Conservation (phyloP, 169 alveolate species). For the Plasmodium vivax region DNA sequence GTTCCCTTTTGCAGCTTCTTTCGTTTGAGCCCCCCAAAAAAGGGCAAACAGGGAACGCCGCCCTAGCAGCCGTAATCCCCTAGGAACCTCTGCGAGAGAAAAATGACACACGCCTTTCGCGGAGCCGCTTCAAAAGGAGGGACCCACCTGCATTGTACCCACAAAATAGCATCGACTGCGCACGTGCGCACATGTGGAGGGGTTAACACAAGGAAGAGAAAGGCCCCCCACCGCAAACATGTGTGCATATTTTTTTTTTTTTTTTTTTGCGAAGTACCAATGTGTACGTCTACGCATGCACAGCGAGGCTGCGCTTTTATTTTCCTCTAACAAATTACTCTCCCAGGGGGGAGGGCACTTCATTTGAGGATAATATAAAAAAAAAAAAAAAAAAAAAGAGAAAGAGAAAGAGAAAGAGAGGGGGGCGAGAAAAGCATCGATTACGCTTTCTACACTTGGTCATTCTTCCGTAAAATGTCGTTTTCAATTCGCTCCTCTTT, state of each 20-base stretch:
- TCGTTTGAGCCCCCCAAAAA: not conserved
- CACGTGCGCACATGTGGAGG: not conserved
- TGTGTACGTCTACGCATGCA: not conserved
- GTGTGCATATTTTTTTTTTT: not conserved
- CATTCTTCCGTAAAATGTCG: not conserved
- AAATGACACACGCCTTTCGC: not conserved
- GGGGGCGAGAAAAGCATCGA: not conserved
- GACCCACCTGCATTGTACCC: not conserved
- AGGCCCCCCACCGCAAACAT: too few species aligned
- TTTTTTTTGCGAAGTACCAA: not conserved
- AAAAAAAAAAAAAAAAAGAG: not conserved
- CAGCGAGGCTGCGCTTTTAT: not conserved
- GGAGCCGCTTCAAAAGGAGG: not conserved
- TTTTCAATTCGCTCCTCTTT: not conserved
- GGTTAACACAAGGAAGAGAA: not conserved
- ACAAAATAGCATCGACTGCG: not conserved
- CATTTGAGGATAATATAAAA: not conserved
- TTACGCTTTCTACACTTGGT: not conserved
- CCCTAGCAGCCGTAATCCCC: not conserved
- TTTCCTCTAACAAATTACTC: not conserved
- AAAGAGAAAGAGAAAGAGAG: too few species aligned
- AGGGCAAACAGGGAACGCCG: not conserved
- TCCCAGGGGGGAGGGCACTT: not conserved
- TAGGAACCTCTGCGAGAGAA: not conserved
- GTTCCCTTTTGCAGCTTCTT: not conserved